A percentile compares a stretch with the other conserved stretches of the same genome.
phyloP scores from a whole-genome alignment of 1,284 basidiomycete genomes.

The Tetrapyrgos nigripes region DNA sequence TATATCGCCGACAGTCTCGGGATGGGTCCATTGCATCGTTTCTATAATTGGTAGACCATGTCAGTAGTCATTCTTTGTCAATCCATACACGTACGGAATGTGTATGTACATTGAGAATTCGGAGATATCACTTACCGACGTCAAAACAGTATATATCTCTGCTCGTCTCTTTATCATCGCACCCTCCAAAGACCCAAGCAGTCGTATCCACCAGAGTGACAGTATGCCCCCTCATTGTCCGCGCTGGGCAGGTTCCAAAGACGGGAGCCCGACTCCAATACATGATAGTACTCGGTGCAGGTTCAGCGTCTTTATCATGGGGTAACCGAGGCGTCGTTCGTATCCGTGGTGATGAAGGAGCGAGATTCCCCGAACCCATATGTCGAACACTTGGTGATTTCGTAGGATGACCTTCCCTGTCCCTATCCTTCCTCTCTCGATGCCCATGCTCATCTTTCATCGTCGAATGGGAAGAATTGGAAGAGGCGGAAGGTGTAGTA shows the following conservation, averaged over 20 bases:
- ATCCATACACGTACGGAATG: slow-evolving; percentile 3
- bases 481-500: slow-evolving; percentile 11
- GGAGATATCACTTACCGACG: slow-evolving; percentile 58
- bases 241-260: slow-evolving; percentile 76
- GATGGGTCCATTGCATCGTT: slow-evolving; percentile 89
- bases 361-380: slow-evolving; percentile 3
- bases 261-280: slow-evolving; percentile 89
- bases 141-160: slow-evolving; percentile 88
- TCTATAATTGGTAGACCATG: no score
- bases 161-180: slow-evolving; percentile 81
- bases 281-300: slow-evolving; percentile 69
- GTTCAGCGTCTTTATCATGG: slow-evolving; percentile 60
- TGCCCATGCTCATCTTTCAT: slow-evolving; percentile 14
- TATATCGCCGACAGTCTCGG: slow-evolving; percentile 74
- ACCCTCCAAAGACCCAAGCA: slow-evolving; percentile 91
- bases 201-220: slow-evolving; percentile 83
- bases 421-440: not conserved
- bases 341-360: slow-evolving; percentile 35
- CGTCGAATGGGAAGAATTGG: slow-evolving; percentile 7
- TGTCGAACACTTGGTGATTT: slow-evolving; percentile 15
- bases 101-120: not conserved
- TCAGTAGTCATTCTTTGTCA: not conserved
- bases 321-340: slow-evolving; percentile 59
- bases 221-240: slow-evolving; percentile 84
- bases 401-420: slow-evolving; percentile 12